phyloP scores from a whole-genome alignment of 441 rosid species.

The Eutrema salsugineum region DNA sequence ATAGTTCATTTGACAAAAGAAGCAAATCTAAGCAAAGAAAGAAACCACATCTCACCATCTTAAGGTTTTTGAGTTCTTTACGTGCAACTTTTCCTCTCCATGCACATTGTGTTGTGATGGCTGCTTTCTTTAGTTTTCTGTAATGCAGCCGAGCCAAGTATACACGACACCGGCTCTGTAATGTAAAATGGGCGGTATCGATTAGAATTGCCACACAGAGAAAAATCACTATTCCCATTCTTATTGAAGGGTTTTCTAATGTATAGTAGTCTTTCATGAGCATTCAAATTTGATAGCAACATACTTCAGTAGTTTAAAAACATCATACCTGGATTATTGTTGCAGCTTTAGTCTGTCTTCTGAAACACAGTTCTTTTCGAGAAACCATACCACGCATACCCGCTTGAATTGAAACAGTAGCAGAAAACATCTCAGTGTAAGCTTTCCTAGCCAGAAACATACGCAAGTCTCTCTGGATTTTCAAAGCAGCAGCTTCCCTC shows the following conservation, averaged over 20 bases:
- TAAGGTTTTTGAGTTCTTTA: constrained; percentile 70
- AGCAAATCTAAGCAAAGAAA: constrained; percentile 15
- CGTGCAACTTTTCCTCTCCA: constrained; percentile 87
- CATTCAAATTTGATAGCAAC: neutral
- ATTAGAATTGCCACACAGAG: neutral
- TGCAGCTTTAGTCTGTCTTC: constrained; percentile 73
- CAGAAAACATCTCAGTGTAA: constrained; percentile 48
- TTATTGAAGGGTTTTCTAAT: neutral
- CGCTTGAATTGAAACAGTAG: constrained; percentile 71
- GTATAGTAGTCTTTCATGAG: neutral
- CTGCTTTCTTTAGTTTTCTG: constrained; percentile 60
- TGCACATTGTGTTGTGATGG: constrained; percentile 69
- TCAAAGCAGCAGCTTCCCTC: constrained; percentile 79
- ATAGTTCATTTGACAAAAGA: neutral
- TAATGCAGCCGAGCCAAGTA: constrained; percentile 52
- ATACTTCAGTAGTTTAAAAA: neutral
- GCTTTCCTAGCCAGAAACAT: constrained; percentile 78
- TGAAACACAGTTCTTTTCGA: constrained; percentile 61
- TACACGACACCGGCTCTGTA: constrained; percentile 63
- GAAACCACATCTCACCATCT: constrained; percentile 51
- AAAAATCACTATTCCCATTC: neutral
- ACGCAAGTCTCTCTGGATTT: constrained; percentile 68
- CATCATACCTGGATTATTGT: constrained; percentile 58
- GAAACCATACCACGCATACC: constrained; percentile 92
- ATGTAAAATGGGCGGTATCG: constrained; percentile 15